Percentiles rank a stretch among this genome's conserved stretches.
These are phyloP conservation scores for Tilletia caries DNA, from an alignment of 1,284 basidiomycete species.

Conservation along the genomic window DNA sequence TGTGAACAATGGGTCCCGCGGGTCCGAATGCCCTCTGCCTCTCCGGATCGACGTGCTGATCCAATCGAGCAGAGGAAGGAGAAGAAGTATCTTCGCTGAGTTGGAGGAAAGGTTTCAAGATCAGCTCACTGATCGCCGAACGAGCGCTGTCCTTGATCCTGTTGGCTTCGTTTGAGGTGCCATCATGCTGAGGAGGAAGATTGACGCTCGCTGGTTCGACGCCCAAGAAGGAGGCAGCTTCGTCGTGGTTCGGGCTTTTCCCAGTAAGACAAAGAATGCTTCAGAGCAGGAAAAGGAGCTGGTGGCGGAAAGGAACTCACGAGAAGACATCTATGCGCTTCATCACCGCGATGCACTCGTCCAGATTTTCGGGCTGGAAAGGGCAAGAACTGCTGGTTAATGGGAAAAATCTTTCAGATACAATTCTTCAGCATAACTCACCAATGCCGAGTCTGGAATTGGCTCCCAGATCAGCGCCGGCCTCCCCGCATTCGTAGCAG, in stretches of 20 bases:
- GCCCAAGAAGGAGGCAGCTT: constrained; percentile 55
- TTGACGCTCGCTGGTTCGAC: neutral
- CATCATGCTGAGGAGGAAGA: no score
- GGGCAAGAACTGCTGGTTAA: no score
- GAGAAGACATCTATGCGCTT: constrained; percentile 66
- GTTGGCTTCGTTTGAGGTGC: no score
- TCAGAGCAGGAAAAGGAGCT: neutral
- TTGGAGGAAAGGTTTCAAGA: neutral
- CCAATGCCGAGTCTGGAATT: constrained; percentile 67
- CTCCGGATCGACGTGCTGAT: neutral
- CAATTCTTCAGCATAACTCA: constrained; percentile 61
- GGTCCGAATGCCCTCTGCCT: neutral
- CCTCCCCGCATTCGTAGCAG: constrained; percentile 58
- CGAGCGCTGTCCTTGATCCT: neutral
- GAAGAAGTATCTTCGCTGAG: neutral
- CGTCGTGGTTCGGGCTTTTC: constrained; percentile 58
- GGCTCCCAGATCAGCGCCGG: constrained; percentile 77
- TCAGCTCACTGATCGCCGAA: neutral
- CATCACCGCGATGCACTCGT: constrained; percentile 66
- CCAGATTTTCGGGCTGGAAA: constrained; percentile 65
- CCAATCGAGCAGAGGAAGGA: neutral
- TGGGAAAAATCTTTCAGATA: no score
- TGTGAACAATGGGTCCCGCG: constrained; percentile 30
- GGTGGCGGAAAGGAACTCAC: constrained; percentile 54
- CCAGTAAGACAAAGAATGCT: neutral